Evolutionary conservation across 1,284 basidiomycete species (phyloP), one percentile per base, ranked within the genome.

Genomic region (Kwoniella shivajii): DNA sequence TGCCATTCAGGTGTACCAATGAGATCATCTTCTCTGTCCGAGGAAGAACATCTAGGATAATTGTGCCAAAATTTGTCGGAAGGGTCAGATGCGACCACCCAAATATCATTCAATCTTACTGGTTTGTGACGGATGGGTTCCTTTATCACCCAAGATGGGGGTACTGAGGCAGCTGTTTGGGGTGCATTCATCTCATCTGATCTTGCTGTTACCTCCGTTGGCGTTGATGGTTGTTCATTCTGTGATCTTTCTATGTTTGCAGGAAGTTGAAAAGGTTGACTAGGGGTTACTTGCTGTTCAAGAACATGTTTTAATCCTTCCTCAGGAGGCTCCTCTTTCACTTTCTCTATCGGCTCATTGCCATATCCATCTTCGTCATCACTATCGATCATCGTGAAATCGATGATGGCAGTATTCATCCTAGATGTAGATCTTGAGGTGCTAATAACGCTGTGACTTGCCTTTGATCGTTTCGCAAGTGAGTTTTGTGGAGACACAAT

Each of bases 381-480:
- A 18, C 29, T 30, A 37, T 48, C 46, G 6, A 43, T 4, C 45
- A 31, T 34, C 14, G 53, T 55, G 46, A 55, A n/a, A 31, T 55
- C 53, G 10, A 55, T 48, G 5, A 55, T 26, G 20, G 34, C 37
- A 13, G 46, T 41, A 22, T 16, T 27, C 46, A 55, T 55, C 22
- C 53, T 45, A 9, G 33, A 30, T 20, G 42, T n/a, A 6, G 46
- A 7, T 34, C n/a, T 20, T 16, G 31, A 30, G 9, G 30, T 24
- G 26, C n/a, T n/a, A n/a, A n/a, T n/a, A n/a, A n/a, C n/a, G n/a
- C n/a, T n/a, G n/a, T n/a, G n/a, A n/a, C n/a, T n/a, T n/a, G n/a
- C n/a, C n/a, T n/a, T n/a, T n/a, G n/a, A n/a, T n/a, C n/a, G n/a
- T n/a, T n/a, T n/a, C n/a, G n/a, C n/a, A n/a, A n/a, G n/a, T n/a